These are phyloP conservation scores for Fagopyrum tataricum DNA, from an alignment of 148 eudicot species.

Conservation along the genomic window DNA sequence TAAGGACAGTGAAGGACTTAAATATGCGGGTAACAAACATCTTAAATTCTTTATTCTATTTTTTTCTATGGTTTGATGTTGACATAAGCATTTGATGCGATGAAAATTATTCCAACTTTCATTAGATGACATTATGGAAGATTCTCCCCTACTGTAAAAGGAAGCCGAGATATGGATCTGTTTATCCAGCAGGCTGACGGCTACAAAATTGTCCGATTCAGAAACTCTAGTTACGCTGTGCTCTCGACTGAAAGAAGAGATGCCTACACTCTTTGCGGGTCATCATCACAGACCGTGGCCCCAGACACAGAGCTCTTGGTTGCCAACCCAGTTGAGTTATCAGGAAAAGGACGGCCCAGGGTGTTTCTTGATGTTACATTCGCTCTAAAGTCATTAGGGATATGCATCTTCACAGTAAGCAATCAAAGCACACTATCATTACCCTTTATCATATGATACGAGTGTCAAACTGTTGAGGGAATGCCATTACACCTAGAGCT, in stretches of 20 bases:
- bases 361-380: conserved; percentile 74
- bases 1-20: conserved; percentile 67
- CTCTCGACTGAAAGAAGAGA: conserved; percentile 57
- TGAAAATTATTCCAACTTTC: not conserved
- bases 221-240: conserved; percentile 49
- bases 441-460: not conserved
- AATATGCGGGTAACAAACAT: conserved; percentile 43
- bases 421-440: conserved; percentile 3
- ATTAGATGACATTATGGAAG: conserved; percentile 72
- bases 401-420: conserved; percentile 78
- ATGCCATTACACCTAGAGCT: no score
- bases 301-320: conserved; percentile 84
- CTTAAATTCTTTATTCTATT: not conserved
- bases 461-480: no score
- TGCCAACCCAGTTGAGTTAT: conserved; percentile 78
- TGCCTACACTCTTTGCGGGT: conserved; percentile 87
- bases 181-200: conserved; percentile 68
- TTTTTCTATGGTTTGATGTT: not conserved
- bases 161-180: conserved; percentile 59
- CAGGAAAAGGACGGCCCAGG: conserved; percentile 68
- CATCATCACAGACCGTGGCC: conserved; percentile 67
- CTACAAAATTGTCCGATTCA: conserved; percentile 54
- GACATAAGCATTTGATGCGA: not conserved
- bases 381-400: conserved; percentile 65
- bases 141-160: conserved; percentile 47